Percentiles rank a stretch among this genome's conserved stretches.
Conservation (phyloP, 2,329 filamentous ascomycete species). For the Fusarium sp. region DNA sequence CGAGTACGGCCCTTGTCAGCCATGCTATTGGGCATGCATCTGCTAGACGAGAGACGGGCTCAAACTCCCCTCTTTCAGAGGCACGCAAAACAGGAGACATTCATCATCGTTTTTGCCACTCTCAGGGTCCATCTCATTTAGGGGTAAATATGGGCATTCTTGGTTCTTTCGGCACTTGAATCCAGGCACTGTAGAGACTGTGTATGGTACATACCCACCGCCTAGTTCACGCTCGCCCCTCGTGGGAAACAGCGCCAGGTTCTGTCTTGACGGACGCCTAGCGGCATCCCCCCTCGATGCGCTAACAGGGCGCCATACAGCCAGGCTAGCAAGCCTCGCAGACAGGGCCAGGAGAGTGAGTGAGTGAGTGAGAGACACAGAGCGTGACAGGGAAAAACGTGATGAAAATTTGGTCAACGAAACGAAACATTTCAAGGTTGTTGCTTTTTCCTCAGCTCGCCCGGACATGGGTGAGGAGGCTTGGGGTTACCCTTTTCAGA, state of each 20-base stretch:
- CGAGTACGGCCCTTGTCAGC: neutral
- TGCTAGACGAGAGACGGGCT: neutral
- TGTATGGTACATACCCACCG: constrained; percentile 20
- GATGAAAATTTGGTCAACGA: neutral
- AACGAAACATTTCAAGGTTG: constrained; percentile 31
- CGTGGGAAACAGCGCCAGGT: constrained; percentile 16
- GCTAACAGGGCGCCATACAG: constrained; percentile 24
- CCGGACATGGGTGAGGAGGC: too few relatives aligned
- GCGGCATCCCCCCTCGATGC: constrained; percentile 36
- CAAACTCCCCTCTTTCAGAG: too few relatives aligned
- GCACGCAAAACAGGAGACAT: neutral
- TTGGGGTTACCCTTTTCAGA: neutral
- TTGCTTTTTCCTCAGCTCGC: too few relatives aligned
- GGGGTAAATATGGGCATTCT: neutral
- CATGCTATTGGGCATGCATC: neutral
- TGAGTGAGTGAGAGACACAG: constrained; percentile 10
- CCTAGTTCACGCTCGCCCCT: constrained; percentile 12
- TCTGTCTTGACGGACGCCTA: constrained; percentile 26
- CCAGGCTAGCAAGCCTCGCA: constrained; percentile 38
- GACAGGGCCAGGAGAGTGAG: neutral
- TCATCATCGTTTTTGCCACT: neutral
- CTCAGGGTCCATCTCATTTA: neutral
- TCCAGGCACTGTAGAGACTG: constrained; percentile 25
- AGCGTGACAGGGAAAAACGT: too few relatives aligned
- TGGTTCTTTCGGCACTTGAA: constrained; percentile 1